Evolutionary conservation across 1,139 yeast species (phyloP), one percentile per base, ranked within the genome.

Genomic region (Taphrina populina): DNA sequence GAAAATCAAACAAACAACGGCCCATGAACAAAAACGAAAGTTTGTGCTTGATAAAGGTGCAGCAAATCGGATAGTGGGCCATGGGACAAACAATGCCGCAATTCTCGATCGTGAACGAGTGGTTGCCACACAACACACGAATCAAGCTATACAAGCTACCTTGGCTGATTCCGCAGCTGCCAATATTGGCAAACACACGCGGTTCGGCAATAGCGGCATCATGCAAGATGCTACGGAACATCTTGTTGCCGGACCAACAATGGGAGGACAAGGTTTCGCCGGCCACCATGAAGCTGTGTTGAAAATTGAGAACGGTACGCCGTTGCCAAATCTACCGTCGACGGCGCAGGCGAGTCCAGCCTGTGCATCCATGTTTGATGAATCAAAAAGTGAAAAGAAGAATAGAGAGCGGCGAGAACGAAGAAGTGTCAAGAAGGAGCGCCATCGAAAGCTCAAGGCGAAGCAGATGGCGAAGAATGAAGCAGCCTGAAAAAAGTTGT

Each of bases 1-100:
- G 39, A 76, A 82, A 65, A 76, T 80, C 47, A 79, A 81, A 60
- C 72, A 69, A 3, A 69, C 76, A 5, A 41, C 46, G n/a, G 53
- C 33, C 10, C 45, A 26, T 10, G 35, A 47, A 17, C 36, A 47
- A 20, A 23, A 23, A 20, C 32, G 36, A 8, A 20, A 11, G 6
- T 5, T 40, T 1, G 10, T 29, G 7, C 17, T 49, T 23, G 40
- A 49, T 39, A 37, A 39, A 26, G 24, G 26, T 15, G 54, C 54
- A 8, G 54, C 54, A 6, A 20, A 32, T 3, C 34, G 54, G 8
- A 23, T 39, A 6, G 30, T 49, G n/a, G 46, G 46, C 2, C 54
- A 49, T 33, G 35, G 24, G 10, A 17, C 39, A 19, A 27, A 37
- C 19, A 46, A 46, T 1, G 39, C 37, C 23, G 46, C 54, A 11